A percentile compares a stretch with the other conserved stretches of the same genome.
These are phyloP conservation scores for Mycosphaerella sp. DNA, from an alignment of 2,329 filamentous ascomycete species.

Conservation along the genomic window DNA sequence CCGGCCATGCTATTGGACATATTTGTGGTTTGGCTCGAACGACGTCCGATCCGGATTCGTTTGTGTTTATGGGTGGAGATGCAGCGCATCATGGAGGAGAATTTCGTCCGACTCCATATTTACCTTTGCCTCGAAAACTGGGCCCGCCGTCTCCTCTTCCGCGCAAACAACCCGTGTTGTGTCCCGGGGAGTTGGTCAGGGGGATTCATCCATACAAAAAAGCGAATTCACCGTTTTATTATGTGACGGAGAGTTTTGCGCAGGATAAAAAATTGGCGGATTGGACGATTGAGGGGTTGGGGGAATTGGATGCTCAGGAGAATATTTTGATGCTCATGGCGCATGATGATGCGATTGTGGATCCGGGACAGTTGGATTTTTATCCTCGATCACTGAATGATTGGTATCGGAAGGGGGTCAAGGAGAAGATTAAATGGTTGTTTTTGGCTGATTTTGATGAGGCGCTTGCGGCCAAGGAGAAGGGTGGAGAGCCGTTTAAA, in stretches of 20 bases:
- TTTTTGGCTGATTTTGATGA: constrained; percentile 48
- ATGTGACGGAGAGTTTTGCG: constrained; percentile 30
- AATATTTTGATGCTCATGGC: constrained; percentile 31
- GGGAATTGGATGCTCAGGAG: constrained; percentile 32
- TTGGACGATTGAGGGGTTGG: constrained; percentile 30
- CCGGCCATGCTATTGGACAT: constrained; percentile 49
- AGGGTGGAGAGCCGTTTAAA: constrained; percentile 19
- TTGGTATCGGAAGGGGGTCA: constrained; percentile 29
- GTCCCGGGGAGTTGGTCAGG: constrained; percentile 39
- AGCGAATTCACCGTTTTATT: constrained; percentile 34
- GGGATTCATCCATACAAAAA: constrained; percentile 34
- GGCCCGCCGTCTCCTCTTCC: constrained; percentile 23
- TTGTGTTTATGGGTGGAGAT: constrained; percentile 49
- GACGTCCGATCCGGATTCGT: constrained; percentile 33
- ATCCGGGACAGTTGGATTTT: constrained; percentile 30
- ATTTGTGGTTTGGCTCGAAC: constrained; percentile 47
- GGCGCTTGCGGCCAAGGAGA: constrained; percentile 34
- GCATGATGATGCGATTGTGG: constrained; percentile 30
- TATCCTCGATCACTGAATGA: constrained; percentile 37
- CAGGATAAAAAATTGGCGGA: constrained; percentile 34
- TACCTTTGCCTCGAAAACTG: constrained; percentile 35
- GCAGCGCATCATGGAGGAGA: constrained; percentile 34
- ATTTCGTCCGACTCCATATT: constrained; percentile 38
- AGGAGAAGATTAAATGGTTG: constrained; percentile 30
- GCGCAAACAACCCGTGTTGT: constrained; percentile 32